phyloP scores from a whole-genome alignment of 805 yeast genomes.

The Zygosaccharomyces bisporus region DNA sequence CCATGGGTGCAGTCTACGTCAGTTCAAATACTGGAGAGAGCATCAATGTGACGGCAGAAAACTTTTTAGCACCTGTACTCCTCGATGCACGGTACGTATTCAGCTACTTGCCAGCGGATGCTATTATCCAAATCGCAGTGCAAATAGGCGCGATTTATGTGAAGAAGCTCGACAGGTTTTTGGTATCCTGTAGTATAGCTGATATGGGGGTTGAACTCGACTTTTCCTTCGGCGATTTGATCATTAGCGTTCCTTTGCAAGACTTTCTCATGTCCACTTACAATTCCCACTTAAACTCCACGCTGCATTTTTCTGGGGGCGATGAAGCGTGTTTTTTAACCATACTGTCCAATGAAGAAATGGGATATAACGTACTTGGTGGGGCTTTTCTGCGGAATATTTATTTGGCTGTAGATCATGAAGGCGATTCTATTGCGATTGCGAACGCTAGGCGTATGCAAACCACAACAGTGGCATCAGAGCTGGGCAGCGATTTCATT shows the following conservation, averaged over 20 bases:
- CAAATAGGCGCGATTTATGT: conserved; percentile 66
- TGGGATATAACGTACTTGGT: conserved; percentile 57
- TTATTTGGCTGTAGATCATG: conserved; percentile 64
- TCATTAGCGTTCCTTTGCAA: conserved; percentile 47
- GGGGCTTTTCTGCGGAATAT: conserved; percentile 50
- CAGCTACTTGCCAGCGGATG: conserved; percentile 51
- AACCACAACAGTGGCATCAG: conserved; percentile 5
- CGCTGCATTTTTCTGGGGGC: conserved; percentile 51
- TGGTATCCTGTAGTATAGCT: conserved; percentile 56
- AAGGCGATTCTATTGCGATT: conserved; percentile 50
- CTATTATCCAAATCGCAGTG: conserved; percentile 58
- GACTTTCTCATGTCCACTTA: conserved; percentile 44
- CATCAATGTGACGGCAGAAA: conserved; percentile 36
- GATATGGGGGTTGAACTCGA: conserved; percentile 47
- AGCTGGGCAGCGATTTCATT: conserved; percentile 5
- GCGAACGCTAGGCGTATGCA: conserved; percentile 43
- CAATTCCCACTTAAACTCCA: conserved; percentile 30
- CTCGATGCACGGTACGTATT: conserved; percentile 53
- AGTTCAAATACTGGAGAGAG: conserved; percentile 40
- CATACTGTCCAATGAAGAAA: conserved; percentile 44
- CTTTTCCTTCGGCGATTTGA: conserved; percentile 50
- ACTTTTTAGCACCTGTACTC: conserved; percentile 48
- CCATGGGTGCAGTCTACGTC: conserved; percentile 45
- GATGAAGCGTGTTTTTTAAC: conserved; percentile 53
- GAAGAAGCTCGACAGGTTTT: conserved; percentile 48